Conservation (phyloP, 768 basidiomycete genomes). For the Naganishia randhawae region DNA sequence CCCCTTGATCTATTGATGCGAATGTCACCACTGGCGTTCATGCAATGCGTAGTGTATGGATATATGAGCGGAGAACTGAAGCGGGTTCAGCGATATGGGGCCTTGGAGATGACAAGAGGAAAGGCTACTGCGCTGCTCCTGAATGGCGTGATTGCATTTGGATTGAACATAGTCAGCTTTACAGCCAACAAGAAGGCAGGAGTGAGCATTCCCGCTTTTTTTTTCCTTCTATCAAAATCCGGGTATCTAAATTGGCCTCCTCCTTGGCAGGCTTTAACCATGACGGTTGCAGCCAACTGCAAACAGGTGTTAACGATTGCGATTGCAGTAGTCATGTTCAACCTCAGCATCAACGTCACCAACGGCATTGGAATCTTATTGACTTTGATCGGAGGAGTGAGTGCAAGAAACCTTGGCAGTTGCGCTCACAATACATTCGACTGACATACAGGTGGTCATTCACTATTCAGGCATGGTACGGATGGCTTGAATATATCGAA, state of each 20-base stretch:
- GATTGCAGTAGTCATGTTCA: slow-evolving; percentile 75
- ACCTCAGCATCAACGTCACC: slow-evolving; percentile 69
- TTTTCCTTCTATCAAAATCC: not conserved
- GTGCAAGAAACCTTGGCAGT: not conserved
- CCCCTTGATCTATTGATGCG: slow-evolving; percentile 83
- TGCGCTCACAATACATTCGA: too few relatives aligned
- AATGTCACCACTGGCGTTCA: slow-evolving; percentile 86
- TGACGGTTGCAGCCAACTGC: slow-evolving; percentile 56
- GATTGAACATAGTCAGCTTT: slow-evolving; percentile 88
- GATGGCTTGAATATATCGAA: slow-evolving; percentile 40
- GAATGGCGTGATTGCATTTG: slow-evolving; percentile 86
- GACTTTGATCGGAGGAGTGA: slow-evolving; percentile 72
- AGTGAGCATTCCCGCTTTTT: slow-evolving; percentile 55
- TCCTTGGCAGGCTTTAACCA: slow-evolving; percentile 43
- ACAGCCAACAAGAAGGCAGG: slow-evolving; percentile 91
- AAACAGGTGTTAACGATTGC: slow-evolving; percentile 90
- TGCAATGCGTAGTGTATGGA: slow-evolving; percentile 76
- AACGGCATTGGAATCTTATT: slow-evolving; percentile 80
- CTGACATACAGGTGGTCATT: not conserved
- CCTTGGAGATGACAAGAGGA: slow-evolving; percentile 54
- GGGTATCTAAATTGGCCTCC: not conserved
- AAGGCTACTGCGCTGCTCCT: slow-evolving; percentile 61
- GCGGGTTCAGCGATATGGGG: slow-evolving; percentile 57
- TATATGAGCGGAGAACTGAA: slow-evolving; percentile 75
- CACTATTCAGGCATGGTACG: slow-evolving; percentile 36